phyloP scores from a whole-genome alignment of 495 filamentous ascomycete genomes.

The Tuber aestivum region DNA sequence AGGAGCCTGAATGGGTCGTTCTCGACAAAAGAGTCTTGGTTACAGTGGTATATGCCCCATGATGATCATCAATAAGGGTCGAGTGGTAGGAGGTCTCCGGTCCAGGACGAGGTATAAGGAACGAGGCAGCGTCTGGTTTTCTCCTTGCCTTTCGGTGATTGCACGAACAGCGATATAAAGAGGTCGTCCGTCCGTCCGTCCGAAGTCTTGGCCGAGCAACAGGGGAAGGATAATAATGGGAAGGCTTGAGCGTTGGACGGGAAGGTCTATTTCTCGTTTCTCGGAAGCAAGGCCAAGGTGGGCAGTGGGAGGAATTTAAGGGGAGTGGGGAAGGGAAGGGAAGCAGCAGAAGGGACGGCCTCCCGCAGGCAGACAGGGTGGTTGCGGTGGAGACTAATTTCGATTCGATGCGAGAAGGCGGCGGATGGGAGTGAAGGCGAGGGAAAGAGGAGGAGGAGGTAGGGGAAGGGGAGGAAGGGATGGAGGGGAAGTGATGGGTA shows the following conservation, averaged over 20 bases:
- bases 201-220: constrained; percentile 29
- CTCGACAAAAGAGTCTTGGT: constrained; percentile 35
- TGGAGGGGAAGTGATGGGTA: constrained; percentile 10
- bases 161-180: constrained; percentile 37
- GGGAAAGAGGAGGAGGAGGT: constrained; percentile 14
- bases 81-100: constrained; percentile 21
- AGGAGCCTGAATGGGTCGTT: constrained; percentile 29
- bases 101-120: constrained; percentile 22
- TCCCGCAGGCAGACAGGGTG: constrained; percentile 22
- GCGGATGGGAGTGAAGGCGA: constrained; percentile 28
- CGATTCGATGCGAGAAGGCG: constrained; percentile 31
- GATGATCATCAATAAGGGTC: constrained; percentile 37
- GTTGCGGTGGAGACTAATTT: constrained; percentile 22
- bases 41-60: constrained; percentile 41
- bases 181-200: constrained; percentile 35
- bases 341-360: constrained; percentile 1
- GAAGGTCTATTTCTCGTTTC: constrained; percentile 28
- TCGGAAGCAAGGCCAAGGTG: constrained; percentile 35
- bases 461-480: constrained; percentile 1
- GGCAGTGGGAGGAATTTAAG: constrained; percentile 35
- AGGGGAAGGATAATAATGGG: constrained; percentile 29
- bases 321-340: constrained; percentile 22
- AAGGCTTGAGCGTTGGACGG: constrained; percentile 28
- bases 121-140: constrained; percentile 12
- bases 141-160: constrained; percentile 18